Percentiles rank a stretch among this genome's conserved stretches.
These are phyloP conservation scores for Purpureocillium lavendulum DNA, from an alignment of 2,329 filamentous ascomycete species.

Conservation along the genomic window DNA sequence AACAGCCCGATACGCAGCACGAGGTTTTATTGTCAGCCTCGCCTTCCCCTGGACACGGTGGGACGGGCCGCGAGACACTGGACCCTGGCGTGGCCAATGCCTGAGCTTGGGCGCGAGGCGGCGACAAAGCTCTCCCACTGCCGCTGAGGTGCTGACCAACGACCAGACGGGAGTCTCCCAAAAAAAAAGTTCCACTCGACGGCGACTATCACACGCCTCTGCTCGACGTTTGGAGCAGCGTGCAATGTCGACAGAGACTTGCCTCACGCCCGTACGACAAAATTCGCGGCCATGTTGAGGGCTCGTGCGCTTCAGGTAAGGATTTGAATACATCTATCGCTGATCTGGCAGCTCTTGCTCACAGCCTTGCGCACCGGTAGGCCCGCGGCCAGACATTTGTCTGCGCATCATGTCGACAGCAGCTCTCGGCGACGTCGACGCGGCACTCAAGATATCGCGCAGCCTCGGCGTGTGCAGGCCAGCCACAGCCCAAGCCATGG, in stretches of 20 bases:
- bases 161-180: too few relatives aligned
- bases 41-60: too few relatives aligned
- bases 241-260: slow-evolving; percentile 2
- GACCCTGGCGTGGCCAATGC: too few relatives aligned
- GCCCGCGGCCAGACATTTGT: slow-evolving; percentile 29
- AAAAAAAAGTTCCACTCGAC: neutral
- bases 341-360: too few relatives aligned
- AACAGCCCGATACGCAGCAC: too few relatives aligned
- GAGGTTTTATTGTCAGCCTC: too few relatives aligned
- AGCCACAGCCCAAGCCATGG: neutral
- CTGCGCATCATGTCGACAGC: slow-evolving; percentile 30
- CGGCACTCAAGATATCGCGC: slow-evolving; percentile 3
- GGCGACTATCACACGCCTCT: too few relatives aligned
- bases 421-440: slow-evolving; percentile 11
- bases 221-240: too few relatives aligned
- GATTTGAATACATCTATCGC: slow-evolving; percentile 2
- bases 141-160: too few relatives aligned
- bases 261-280: neutral
- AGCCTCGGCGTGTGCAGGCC: neutral
- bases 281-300: slow-evolving; percentile 31
- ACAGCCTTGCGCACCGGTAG: slow-evolving; percentile 14
- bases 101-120: too few relatives aligned
- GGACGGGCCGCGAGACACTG: too few relatives aligned
- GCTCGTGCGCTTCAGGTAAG: slow-evolving; percentile 30
- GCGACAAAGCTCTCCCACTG: too few relatives aligned